A percentile compares a stretch with the other conserved stretches of the same genome.
phyloP scores from a whole-genome alignment of 768 basidiomycete genomes.

The Russula lepida region DNA sequence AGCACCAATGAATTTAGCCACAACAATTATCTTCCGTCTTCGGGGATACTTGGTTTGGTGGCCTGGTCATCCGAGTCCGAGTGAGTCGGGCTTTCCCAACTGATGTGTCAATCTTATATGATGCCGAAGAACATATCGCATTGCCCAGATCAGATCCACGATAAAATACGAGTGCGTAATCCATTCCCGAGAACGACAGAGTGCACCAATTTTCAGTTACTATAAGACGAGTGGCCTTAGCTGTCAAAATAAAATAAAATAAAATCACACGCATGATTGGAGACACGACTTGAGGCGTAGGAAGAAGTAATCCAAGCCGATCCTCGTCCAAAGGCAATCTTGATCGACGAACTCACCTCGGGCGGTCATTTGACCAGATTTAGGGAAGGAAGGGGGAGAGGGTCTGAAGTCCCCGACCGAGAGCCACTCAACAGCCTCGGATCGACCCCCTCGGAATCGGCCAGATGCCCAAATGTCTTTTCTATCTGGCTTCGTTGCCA shows the following conservation, averaged over 20 bases:
- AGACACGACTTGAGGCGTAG: background rate
- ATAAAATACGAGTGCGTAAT: background rate
- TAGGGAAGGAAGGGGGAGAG: background rate
- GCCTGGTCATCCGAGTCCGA: background rate
- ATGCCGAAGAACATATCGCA: background rate
- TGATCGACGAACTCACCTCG: background rate
- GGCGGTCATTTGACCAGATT: background rate
- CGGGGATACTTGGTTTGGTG: background rate
- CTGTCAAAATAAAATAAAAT: background rate
- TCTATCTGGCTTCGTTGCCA: background rate
- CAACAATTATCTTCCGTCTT: background rate
- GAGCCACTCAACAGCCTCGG: background rate
- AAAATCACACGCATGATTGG: background rate
- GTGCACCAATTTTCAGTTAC: background rate
- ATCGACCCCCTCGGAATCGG: background rate
- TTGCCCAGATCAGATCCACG: background rate
- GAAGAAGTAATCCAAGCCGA: background rate
- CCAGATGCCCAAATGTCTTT: background rate
- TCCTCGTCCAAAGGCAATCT: background rate
- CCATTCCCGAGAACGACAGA: background rate
- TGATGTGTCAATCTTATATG: background rate
- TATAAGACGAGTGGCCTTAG: background rate
- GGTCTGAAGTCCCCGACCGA: background rate
- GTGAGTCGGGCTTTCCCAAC: background rate
- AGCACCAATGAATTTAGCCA: too few relatives aligned